These are phyloP conservation scores for Fusarium floridanum DNA, from an alignment of 2,329 filamentous ascomycete genomes.

Conservation along the genomic window DNA sequence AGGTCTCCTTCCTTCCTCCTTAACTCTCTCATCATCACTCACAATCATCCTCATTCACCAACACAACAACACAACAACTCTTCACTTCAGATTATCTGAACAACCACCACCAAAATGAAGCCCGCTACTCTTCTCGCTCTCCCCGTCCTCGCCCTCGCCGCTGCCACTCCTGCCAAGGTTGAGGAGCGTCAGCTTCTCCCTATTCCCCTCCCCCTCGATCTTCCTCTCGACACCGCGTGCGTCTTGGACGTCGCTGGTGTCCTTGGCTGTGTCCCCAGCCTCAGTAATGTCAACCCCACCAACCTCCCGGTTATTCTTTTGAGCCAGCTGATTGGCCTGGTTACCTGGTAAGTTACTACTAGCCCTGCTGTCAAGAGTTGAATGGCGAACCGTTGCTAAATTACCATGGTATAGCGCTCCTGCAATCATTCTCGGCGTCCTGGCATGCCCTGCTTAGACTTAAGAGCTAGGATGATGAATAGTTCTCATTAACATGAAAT, in stretches of 20 bases:
- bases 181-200: constrained; percentile 7
- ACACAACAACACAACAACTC: not conserved
- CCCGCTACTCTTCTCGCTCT: constrained; percentile 11
- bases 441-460: not conserved
- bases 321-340: not conserved
- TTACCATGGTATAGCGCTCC: rapidly evolving
- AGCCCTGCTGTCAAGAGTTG: not conserved
- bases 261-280: too few relatives aligned
- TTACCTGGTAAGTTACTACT: not conserved
- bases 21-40: not conserved
- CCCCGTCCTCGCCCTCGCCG: constrained; percentile 19
- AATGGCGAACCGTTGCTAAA: not conserved
- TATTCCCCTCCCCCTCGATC: not conserved
- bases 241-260: rapidly evolving
- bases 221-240: rapidly evolving
- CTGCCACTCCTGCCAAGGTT: constrained; percentile 8
- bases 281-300: too few relatives aligned
- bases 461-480: not conserved
- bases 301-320: too few relatives aligned
- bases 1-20: not conserved
- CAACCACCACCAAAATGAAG: constrained; percentile 12
- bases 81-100: not conserved
- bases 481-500: not conserved
- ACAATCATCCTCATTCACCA: constrained; percentile 7
- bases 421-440: not conserved